phyloP scores from a whole-genome alignment of 768 basidiomycete species.

The Suillus ampliporus region DNA sequence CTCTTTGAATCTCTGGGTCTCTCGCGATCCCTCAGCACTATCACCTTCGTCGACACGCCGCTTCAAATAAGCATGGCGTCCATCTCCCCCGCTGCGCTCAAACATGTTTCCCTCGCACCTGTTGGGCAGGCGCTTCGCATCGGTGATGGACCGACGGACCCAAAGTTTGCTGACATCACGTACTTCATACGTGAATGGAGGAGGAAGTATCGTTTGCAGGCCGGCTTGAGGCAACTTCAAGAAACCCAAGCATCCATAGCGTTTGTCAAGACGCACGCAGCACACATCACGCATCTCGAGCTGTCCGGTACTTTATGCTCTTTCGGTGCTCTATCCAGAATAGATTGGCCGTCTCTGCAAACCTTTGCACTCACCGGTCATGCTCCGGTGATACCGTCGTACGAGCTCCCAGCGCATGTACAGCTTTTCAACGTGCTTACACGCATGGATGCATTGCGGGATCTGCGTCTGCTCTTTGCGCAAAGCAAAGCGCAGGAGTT shows the following conservation, averaged over 20 bases:
- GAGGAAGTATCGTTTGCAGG: conserved; percentile 40
- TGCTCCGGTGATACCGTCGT: conserved; percentile 23
- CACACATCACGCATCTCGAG: conserved; percentile 36
- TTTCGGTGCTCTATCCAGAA: conserved; percentile 32
- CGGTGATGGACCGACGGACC: conserved; percentile 40
- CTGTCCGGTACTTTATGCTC: conserved; percentile 36
- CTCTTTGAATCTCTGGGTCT: conserved; percentile 35
- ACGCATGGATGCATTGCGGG: conserved; percentile 36
- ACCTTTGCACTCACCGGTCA: conserved; percentile 40
- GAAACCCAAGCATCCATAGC: conserved; percentile 36
- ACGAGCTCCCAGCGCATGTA: conserved; percentile 20
- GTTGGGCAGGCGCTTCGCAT: conserved; percentile 42
- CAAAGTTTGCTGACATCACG: conserved; percentile 35
- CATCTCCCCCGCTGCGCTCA: conserved; percentile 31
- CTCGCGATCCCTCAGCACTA: conserved; percentile 32
- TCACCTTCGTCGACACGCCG: conserved; percentile 39
- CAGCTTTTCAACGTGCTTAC: conserved; percentile 36
- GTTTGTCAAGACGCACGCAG: conserved; percentile 37
- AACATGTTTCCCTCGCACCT: conserved; percentile 33
- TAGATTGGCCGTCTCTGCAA: conserved; percentile 35
- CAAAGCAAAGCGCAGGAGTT: conserved; percentile 33
- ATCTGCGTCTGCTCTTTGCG: conserved; percentile 39
- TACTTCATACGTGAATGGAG: conserved; percentile 44
- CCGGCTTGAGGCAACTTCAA: conserved; percentile 33
- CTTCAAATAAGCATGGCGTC: conserved; percentile 41